phyloP scores from a whole-genome alignment of 345 rosid species.

The Eucalyptus cloeziana region DNA sequence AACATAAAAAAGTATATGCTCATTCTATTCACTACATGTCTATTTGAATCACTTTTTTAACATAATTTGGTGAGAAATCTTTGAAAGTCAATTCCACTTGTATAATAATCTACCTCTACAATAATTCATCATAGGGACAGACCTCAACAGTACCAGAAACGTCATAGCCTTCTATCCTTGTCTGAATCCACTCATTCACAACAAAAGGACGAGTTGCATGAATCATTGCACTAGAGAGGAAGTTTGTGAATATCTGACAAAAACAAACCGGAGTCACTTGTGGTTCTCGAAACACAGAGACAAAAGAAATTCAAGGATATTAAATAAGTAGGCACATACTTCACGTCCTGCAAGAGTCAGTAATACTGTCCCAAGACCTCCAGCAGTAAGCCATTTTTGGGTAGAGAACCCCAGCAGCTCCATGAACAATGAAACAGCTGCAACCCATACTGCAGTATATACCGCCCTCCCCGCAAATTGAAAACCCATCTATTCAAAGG shows the following conservation, averaged over 20 bases:
- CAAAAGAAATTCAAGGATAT: neutral
- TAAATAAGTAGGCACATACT: conserved; percentile 20
- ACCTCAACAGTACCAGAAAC: conserved; percentile 99
- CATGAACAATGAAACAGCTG: conserved; percentile 85
- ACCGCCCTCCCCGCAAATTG: conserved; percentile 86
- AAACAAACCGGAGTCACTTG: neutral
- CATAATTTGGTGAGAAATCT: neutral
- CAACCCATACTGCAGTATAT: conserved; percentile 86
- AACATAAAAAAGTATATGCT: neutral
- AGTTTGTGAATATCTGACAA: conserved; percentile 80
- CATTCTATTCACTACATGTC: neutral
- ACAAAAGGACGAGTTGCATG: conserved; percentile 91
- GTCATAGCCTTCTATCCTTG: conserved; percentile 86
- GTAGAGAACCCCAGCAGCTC: conserved; percentile 92
- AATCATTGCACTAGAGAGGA: conserved; percentile 89
- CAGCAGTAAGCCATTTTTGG: conserved; percentile 93
- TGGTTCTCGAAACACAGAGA: neutral
- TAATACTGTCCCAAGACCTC: conserved; percentile 94
- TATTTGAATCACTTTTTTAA: neutral
- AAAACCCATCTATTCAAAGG: conserved; percentile 69
- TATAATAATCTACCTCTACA: neutral
- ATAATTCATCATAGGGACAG: neutral
- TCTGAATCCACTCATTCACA: conserved; percentile 89
- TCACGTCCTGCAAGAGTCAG: conserved; percentile 98
- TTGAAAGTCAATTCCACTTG: neutral